Evolutionary conservation across 75 land plant species (phyloP), one percentile per base, ranked within the genome.

Genomic region (Cupressus sempervirens): DNA sequence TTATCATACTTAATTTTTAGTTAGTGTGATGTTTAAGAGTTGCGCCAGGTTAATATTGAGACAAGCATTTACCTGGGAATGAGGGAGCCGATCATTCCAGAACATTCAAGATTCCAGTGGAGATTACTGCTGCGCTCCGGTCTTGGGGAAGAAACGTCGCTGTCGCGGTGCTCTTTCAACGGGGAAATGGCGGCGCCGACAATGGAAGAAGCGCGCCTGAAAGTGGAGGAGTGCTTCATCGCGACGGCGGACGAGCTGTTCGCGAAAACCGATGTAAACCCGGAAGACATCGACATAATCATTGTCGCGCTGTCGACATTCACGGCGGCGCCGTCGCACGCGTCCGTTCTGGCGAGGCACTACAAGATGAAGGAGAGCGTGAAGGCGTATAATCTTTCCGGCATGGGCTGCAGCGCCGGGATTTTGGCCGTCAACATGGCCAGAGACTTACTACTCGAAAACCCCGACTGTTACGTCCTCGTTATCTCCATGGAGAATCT

Each of bases 241-340:
- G 90, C 93, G 3, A 89, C 91, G 18, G 76, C 91, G 87, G 91
- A 90, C 38, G 91, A 89, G 29, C 92, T 94, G 29, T 72, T 94
- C 11, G 41, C 77, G 74, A 94, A 90, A 58, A 89, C 94, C 2
- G 77, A 82, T 1, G 43, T 90, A 23, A 82, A 86, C 0, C 90
- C 95, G 8, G 41, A 35, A 50, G 91, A 90, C 2, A 87, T 94
- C 81, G 93, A 90, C 53, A 84, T 94, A 12, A 84, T 94, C 3
- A 84, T 94, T 45, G 90, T 94, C 26, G 93, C 92, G 83, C 88
- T 92, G 84, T 88, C 89, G 52, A 90, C 91, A 20, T 93, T 94
- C 88, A 90, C 90, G 86, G 92, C 94, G 4, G 81, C 91, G 1
- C 95, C 96, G 4, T 92, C 93, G 0, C 93, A 91, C 52, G 81